These are phyloP conservation scores for Xylaria intraflava DNA, from an alignment of 495 filamentous ascomycete genomes.

Conservation along the genomic window DNA sequence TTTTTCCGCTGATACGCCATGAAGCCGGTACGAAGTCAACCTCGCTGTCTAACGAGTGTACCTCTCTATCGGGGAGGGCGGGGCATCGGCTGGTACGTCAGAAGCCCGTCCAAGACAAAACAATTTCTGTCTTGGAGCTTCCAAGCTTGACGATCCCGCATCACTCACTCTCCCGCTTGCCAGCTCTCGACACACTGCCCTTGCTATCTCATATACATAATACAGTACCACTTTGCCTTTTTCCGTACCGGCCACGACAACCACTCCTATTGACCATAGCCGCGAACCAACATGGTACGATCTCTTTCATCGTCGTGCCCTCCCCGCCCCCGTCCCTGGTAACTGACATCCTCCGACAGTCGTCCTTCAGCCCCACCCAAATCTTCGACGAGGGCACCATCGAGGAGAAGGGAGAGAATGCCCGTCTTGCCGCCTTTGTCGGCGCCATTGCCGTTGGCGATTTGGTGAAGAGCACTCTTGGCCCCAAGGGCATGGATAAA, in stretches of 20 bases:
- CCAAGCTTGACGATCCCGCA: not conserved
- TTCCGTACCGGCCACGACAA: not conserved
- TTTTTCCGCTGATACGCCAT: not conserved
- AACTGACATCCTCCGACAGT: conserved; percentile 24
- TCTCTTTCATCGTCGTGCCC: not conserved
- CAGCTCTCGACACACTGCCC: not conserved
- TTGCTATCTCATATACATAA: not conserved
- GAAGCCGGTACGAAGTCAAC: not conserved
- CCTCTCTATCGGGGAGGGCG: not conserved
- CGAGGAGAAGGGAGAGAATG: conserved; percentile 99
- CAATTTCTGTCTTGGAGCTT: conserved; percentile 3
- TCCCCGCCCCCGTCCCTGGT: not conserved
- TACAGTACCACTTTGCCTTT: not conserved
- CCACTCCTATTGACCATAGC: not conserved
- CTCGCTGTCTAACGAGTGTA: too few relatives aligned
- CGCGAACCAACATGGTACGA: conserved; percentile 18
- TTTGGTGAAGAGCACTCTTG: conserved; percentile 91
- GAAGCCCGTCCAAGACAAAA: not conserved
- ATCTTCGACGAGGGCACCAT: conserved; percentile 97
- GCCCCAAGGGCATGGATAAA: conserved; percentile 99
- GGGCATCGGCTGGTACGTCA: not conserved
- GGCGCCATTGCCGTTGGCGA: conserved; percentile 97
- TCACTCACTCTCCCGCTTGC: not conserved
- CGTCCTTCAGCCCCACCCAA: conserved; percentile 80
- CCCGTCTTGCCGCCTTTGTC: conserved; percentile 91